phyloP scores from a whole-genome alignment of 768 basidiomycete genomes.

The Dictyophora rubrovolvata region DNA sequence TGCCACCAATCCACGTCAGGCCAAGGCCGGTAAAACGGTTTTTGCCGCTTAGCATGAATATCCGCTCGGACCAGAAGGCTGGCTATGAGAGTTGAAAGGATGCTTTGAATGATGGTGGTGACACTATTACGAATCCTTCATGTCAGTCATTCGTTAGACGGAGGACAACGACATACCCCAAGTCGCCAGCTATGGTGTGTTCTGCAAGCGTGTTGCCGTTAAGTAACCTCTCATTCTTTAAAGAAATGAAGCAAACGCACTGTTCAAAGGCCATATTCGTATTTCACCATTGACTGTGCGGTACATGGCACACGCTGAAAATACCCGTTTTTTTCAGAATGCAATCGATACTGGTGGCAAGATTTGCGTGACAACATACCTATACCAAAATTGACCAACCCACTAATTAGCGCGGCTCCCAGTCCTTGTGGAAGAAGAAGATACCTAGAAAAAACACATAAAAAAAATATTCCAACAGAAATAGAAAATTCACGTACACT shows the following conservation, averaged over 20 bases:
- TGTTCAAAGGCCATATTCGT: conserved; percentile 3
- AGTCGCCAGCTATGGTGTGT: conserved; percentile 6
- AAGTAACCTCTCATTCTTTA: background rate
- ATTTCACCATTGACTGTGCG: background rate
- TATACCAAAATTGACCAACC: background rate
- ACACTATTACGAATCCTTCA: background rate
- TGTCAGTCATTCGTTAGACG: background rate
- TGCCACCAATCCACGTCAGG: conserved; percentile 2
- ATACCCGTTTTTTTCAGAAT: background rate
- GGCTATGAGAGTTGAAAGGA: background rate
- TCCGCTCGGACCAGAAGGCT: background rate
- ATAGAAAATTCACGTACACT: background rate
- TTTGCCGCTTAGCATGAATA: background rate
- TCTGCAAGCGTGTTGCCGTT: background rate
- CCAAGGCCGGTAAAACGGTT: background rate
- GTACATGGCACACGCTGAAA: conserved; percentile 2
- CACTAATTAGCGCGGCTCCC: background rate
- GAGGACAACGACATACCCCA: background rate
- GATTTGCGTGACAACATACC: background rate
- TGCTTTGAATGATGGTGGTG: conserved; percentile 5
- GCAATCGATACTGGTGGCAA: background rate
- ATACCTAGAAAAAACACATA: background rate
- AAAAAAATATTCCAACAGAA: background rate
- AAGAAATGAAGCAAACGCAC: background rate
- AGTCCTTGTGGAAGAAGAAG: background rate